phyloP scores from a whole-genome alignment of 805 yeast species.

The Lipomyces chichibuensis region DNA sequence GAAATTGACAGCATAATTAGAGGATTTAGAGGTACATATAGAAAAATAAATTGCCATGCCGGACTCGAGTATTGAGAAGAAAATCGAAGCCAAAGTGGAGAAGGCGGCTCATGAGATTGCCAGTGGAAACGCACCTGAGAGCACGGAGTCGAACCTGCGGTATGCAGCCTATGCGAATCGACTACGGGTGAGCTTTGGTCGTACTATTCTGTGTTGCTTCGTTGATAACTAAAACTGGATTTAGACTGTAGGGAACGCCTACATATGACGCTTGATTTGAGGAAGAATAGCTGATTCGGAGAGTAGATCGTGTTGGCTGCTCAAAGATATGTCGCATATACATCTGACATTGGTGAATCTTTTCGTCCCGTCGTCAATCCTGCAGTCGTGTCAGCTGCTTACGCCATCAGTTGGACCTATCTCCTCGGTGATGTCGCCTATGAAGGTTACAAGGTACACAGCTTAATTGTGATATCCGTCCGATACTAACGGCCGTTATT shows the following conservation, averaged over 20 bases:
- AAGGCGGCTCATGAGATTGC: constrained; percentile 33
- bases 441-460: constrained; percentile 62
- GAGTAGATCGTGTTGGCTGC: constrained; percentile 62
- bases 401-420: constrained; percentile 76
- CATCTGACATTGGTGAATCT: constrained; percentile 85
- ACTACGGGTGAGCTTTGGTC: constrained; percentile 49
- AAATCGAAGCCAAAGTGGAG: constrained; percentile 25
- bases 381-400: constrained; percentile 61
- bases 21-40: background rate
- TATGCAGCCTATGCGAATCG: constrained; percentile 84
- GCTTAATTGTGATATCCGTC: constrained; percentile 63
- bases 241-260: constrained; percentile 20
- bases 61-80: constrained; percentile 13
- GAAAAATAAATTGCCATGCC: background rate
- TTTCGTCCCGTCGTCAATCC: constrained; percentile 83
- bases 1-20: background rate
- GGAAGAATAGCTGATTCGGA: background rate
- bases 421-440: constrained; percentile 73
- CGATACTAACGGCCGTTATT: background rate
- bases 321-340: constrained; percentile 82
- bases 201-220: background rate
- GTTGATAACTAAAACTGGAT: background rate
- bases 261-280: background rate
- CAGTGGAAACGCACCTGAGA: constrained; percentile 44
- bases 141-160: constrained; percentile 58